Base-by-base conservation (phyloP, 139 green algal species). In the Chlorella sp. region DNA sequence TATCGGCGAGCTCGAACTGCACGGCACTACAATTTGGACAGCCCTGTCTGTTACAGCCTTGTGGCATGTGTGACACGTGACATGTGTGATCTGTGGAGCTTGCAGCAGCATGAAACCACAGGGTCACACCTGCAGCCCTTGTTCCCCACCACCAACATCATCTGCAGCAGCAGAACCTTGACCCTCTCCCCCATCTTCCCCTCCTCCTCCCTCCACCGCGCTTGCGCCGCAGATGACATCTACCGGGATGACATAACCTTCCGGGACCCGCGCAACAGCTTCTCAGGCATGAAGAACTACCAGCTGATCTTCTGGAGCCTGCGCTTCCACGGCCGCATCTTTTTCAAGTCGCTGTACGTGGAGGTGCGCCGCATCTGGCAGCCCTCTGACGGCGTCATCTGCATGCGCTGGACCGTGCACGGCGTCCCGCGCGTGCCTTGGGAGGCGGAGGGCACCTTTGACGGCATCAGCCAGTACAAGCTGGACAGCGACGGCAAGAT, bases 231-330 rank as follows among this genome's bases (percentile, higher is more conserved):
- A 94, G 88, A 91, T 69, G 32, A 76, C 60, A 95, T 97, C 34
- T 97, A 94, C 80, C 85, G 94, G 2, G 90, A 97, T 0, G 93
- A 98, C 72, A 87, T 98, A 22, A 77, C 90, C 0, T 98, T 98
- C 78, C 77, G 79, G 67, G 94, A 98, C 81, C 85, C 87, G 0
- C 73, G 85, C 31, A 95, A 97, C 72, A 74, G 32, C 5, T 96
- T 98, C 67, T 49, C 71, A 31, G 94, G 94, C 50, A 86, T 93
- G 31, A 87, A 89, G 67, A 95, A 93, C 77, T 98, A 98, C 87
- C 84, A 88, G 35, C 72, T 86, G 26, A 91, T 98, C 59, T 96
- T 98, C 69, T 97, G 91, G 91, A 91, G 82, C 1, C 74, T 98
- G 71, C 80, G 92, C 24, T 95, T 97, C 75, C 88, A 97, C 74